Percentiles rank a stretch among this genome's conserved stretches.
Conservation (phyloP, 208 protist species). For the Herpetomonas tarakana region DNA sequence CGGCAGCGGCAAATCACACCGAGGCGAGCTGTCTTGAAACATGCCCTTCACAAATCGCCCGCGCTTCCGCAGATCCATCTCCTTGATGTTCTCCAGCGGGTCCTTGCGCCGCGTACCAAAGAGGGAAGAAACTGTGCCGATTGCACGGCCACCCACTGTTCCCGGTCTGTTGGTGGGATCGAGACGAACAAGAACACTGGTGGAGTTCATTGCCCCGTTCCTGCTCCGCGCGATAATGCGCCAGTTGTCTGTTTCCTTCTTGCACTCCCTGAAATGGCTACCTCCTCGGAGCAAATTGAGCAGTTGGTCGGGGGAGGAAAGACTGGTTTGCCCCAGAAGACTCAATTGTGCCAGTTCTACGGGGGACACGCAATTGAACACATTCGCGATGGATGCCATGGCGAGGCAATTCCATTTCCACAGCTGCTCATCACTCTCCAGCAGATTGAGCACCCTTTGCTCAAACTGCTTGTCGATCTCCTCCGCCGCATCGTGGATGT, state of each 20-base stretch:
- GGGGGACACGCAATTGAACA: constrained; percentile 48
- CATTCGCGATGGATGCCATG: constrained; percentile 45
- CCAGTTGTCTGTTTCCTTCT: constrained; percentile 69
- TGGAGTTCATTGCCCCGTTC: constrained; percentile 78
- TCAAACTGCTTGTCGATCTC: constrained; percentile 41
- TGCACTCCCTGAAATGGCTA: constrained; percentile 64
- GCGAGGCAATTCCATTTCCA: constrained; percentile 83
- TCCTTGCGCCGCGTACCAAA: constrained; percentile 63
- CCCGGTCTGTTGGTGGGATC: constrained; percentile 7
- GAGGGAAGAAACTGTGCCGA: constrained; percentile 70
- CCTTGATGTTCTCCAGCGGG: constrained; percentile 64
- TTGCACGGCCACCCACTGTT: constrained; percentile 27
- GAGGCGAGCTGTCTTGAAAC: constrained; percentile 41
- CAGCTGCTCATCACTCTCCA: constrained; percentile 76
- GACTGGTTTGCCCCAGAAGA: constrained; percentile 29
- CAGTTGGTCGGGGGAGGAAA: constrained; percentile 27
- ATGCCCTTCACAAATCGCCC: constrained; percentile 80
- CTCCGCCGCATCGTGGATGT: not conserved
- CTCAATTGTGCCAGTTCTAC: constrained; percentile 61
- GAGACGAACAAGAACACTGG: constrained; percentile 66
- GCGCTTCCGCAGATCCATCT: constrained; percentile 76
- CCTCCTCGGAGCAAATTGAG: constrained; percentile 33
- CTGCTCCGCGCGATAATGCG: constrained; percentile 59
- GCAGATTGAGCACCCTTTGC: constrained; percentile 41
- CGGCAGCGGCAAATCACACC: constrained; percentile 66